Percentiles rank a stretch among this genome's conserved stretches.
phyloP scores from a whole-genome alignment of 305 asterid genomes.

The Vinca major region DNA sequence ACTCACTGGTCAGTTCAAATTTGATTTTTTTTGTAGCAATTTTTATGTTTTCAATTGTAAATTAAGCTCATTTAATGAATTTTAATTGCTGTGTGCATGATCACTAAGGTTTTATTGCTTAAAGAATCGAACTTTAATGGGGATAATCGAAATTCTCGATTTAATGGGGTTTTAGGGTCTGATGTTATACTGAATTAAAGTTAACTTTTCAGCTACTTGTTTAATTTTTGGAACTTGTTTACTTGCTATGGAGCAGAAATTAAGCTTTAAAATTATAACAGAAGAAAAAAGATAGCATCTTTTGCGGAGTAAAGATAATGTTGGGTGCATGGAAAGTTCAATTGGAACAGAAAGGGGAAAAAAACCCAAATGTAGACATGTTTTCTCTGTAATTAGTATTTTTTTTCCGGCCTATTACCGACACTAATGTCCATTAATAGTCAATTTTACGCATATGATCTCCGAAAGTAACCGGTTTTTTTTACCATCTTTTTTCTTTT shows the following conservation, averaged over 20 bases:
- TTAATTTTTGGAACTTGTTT: neutral
- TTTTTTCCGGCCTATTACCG: no score
- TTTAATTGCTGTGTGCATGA: neutral
- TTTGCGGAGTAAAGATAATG: neutral
- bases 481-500: neutral
- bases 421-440: no score
- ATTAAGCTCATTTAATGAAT: neutral
- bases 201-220: neutral
- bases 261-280: neutral
- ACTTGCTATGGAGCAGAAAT: constrained; percentile 3
- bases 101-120: neutral
- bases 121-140: neutral
- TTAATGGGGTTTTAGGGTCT: neutral
- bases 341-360: no score
- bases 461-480: no score
- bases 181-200: no score
- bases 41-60: neutral
- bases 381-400: no score
- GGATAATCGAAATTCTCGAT: neutral
- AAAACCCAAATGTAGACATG: neutral
- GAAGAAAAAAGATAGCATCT: neutral
- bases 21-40: neutral
- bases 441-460: no score
- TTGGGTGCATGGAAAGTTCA: neutral
- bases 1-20: constrained; percentile 39